phyloP scores from a whole-genome alignment of 2,329 filamentous ascomycete species.

The Simplicillium sp. region DNA sequence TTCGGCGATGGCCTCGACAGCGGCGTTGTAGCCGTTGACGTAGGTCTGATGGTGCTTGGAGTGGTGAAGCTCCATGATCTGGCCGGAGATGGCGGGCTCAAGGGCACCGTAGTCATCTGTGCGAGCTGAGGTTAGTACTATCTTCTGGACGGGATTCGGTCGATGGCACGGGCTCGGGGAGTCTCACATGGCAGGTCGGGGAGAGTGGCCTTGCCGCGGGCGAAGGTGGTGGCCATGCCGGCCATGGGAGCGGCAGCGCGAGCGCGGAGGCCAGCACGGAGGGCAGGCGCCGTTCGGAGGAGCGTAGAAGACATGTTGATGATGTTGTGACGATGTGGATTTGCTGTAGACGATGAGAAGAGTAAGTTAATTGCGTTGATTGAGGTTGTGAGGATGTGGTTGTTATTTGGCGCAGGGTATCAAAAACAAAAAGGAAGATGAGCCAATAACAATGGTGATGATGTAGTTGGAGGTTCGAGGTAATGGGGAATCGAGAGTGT shows the following conservation, averaged over 20 bases:
- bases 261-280: slow-evolving; percentile 63
- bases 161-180: neutral
- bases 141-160: neutral
- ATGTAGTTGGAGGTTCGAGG: no score
- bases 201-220: slow-evolving; percentile 82
- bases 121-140: neutral
- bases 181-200: slow-evolving; percentile 64
- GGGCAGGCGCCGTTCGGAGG: slow-evolving; percentile 58
- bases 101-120: slow-evolving; percentile 94
- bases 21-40: slow-evolving; percentile 79
- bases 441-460: no score
- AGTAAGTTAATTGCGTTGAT: neutral
- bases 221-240: slow-evolving; percentile 65
- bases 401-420: slow-evolving; percentile 7
- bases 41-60: slow-evolving; percentile 92
- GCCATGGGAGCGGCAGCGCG: slow-evolving; percentile 51
- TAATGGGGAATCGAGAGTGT: no score
- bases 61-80: slow-evolving; percentile 97
- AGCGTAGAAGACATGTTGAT: slow-evolving; percentile 64
- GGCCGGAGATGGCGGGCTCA: slow-evolving; percentile 71
- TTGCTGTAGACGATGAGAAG: neutral
- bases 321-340: slow-evolving; percentile 9
- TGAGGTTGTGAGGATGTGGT: slow-evolving; percentile 1
- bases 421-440: no score
- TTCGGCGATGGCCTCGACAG: slow-evolving; percentile 58